A percentile compares a stretch with the other conserved stretches of the same genome.
phyloP scores from a whole-genome alignment of 1,284 basidiomycete genomes.

The Erythrobasidium hasegawianum region DNA sequence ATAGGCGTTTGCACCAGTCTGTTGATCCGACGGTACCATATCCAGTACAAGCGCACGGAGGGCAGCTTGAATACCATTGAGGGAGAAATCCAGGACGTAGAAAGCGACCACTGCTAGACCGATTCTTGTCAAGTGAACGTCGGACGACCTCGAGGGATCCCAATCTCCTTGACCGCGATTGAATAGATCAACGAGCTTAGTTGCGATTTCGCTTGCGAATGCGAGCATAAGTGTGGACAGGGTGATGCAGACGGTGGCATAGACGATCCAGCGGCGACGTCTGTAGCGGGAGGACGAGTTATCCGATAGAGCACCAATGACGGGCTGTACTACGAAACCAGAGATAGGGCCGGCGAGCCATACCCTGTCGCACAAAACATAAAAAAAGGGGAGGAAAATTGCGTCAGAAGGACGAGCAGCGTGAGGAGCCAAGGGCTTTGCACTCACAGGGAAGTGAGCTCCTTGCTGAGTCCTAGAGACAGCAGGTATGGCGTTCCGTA shows the following conservation, averaged over 20 bases:
- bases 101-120: slow-evolving; percentile 84
- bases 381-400: slow-evolving; percentile 10
- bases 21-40: slow-evolving; percentile 76
- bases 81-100: slow-evolving; percentile 88
- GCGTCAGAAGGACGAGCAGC: not conserved
- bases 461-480: slow-evolving; percentile 80
- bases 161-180: slow-evolving; percentile 70
- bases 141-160: slow-evolving; percentile 65
- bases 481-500: slow-evolving; percentile 72
- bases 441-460: slow-evolving; percentile 67
- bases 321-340: slow-evolving; percentile 87
- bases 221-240: slow-evolving; percentile 77
- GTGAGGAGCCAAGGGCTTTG: not conserved
- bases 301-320: slow-evolving; percentile 93
- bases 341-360: slow-evolving; percentile 95
- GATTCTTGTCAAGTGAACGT: slow-evolving; percentile 57
- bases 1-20: slow-evolving; percentile 95
- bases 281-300: slow-evolving; percentile 82
- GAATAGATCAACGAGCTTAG: slow-evolving; percentile 66
- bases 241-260: slow-evolving; percentile 68
- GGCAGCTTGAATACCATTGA: slow-evolving; percentile 59
- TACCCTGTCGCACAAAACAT: slow-evolving; percentile 54
- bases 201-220: slow-evolving; percentile 73
- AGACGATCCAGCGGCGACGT: slow-evolving; percentile 80
- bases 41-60: slow-evolving; percentile 69